Percentiles rank a stretch among this genome's conserved stretches.
phyloP scores from a whole-genome alignment of 768 basidiomycete genomes.

The Lactifluus rugatus region DNA sequence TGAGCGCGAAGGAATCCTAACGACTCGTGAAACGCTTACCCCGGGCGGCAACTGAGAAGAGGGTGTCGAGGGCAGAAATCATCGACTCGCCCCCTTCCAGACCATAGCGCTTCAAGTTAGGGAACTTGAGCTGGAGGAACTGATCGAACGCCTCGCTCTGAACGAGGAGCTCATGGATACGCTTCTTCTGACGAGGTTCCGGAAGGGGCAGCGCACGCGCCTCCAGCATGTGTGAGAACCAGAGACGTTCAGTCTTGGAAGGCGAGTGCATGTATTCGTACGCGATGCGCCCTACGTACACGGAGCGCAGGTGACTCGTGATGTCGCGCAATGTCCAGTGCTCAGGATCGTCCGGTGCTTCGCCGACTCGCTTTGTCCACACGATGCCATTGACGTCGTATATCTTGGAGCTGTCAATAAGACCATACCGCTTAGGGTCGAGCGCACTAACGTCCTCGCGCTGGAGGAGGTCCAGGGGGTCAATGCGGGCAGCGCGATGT shows the following conservation, averaged over 20 bases:
- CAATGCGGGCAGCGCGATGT: slow-evolving; percentile 76
- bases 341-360: slow-evolving; percentile 25
- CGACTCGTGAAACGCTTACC: slow-evolving; percentile 28
- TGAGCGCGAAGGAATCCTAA: neutral
- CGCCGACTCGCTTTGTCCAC: slow-evolving; percentile 50
- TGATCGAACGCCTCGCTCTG: slow-evolving; percentile 75
- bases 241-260: slow-evolving; percentile 74
- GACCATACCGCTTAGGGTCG: slow-evolving; percentile 66
- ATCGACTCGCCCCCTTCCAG: slow-evolving; percentile 92
- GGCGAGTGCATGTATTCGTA: slow-evolving; percentile 92
- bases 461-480: slow-evolving; percentile 80
- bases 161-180: slow-evolving; percentile 60
- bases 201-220: slow-evolving; percentile 35
- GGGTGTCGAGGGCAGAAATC: slow-evolving; percentile 74
- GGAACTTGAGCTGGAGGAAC: slow-evolving; percentile 82
- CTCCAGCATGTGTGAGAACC: slow-evolving; percentile 85
- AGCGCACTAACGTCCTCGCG: slow-evolving; percentile 74
- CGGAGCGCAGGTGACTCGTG: slow-evolving; percentile 50
- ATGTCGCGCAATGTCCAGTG: slow-evolving; percentile 68
- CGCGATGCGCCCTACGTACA: slow-evolving; percentile 80
- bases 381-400: slow-evolving; percentile 77
- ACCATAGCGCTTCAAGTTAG: slow-evolving; percentile 79
- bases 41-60: slow-evolving; percentile 59
- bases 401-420: slow-evolving; percentile 39
- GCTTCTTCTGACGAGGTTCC: slow-evolving; percentile 33